Percentiles rank a stretch among this genome's conserved stretches.
Conservation (phyloP, 2,329 filamentous ascomycete species). For the Xylariaceae sp. region DNA sequence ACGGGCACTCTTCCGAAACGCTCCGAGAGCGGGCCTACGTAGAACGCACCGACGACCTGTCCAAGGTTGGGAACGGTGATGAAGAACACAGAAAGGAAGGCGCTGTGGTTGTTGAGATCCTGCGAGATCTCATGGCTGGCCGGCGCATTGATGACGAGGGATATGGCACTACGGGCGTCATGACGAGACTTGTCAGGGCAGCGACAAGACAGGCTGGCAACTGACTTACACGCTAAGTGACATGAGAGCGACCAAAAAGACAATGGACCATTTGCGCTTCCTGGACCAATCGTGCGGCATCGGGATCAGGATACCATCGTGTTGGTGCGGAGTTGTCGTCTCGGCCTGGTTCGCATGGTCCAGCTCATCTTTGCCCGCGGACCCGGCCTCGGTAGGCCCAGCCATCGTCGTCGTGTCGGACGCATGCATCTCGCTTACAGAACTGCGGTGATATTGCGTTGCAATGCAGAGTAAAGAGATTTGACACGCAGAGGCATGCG, state of each 20-base stretch:
- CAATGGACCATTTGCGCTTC: constrained; percentile 1
- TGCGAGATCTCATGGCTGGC: constrained; percentile 2
- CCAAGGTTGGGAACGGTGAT: constrained; percentile 5
- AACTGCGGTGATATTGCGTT: too few species aligned
- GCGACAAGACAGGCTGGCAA: background rate
- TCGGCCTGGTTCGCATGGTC: too few species aligned
- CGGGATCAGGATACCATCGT: background rate
- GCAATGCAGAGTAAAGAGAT: too few species aligned
- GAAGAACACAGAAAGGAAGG: constrained; percentile 3
- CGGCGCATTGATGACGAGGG: constrained; percentile 3
- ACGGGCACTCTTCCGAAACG: constrained; percentile 4
- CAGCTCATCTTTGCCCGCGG: too few species aligned
- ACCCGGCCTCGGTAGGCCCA: too few species aligned
- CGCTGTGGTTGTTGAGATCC: constrained; percentile 1
- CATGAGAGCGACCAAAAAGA: background rate
- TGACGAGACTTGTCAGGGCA: background rate
- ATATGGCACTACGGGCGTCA: constrained; percentile 2
- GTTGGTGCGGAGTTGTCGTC: too few species aligned
- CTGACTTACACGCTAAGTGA: constrained; percentile 2
- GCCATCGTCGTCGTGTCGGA: too few species aligned
- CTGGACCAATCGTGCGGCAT: background rate
- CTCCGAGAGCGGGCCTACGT: constrained; percentile 6
- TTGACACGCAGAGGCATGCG: too few species aligned
- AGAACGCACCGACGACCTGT: background rate
- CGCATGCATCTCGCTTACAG: too few species aligned